A percentile compares a stretch with the other conserved stretches of the same genome.
Conservation (phyloP, 768 basidiomycete genomes). For the Mycena vitilis region DNA sequence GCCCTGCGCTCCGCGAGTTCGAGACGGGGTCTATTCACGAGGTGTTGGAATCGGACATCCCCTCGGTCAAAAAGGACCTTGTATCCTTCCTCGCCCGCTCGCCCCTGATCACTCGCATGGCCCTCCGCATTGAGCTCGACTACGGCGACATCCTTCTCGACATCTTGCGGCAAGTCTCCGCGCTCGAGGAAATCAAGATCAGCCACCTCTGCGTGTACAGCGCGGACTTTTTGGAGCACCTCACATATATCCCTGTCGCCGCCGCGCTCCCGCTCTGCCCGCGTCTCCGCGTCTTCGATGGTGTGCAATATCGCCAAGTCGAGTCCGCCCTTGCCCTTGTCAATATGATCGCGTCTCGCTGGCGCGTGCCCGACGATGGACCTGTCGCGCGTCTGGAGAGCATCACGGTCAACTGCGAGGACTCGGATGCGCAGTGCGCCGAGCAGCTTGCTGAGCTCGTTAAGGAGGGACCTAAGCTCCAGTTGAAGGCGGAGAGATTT, state of each 20-base stretch:
- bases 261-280: not conserved
- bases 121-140: not conserved
- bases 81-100: not conserved
- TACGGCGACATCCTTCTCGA: not conserved
- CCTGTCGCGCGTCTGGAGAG: conserved; percentile 6
- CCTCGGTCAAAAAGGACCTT: not conserved
- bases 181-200: not conserved
- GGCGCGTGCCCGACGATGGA: conserved; percentile 4
- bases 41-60: not conserved
- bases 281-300: not conserved
- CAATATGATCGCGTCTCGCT: conserved; percentile 7
- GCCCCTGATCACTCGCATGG: not conserved
- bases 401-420: not conserved
- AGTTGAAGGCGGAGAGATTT: not conserved
- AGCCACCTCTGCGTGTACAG: not conserved
- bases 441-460: not conserved
- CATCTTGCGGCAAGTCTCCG: not conserved
- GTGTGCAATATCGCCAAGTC: not conserved
- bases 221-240: conserved; percentile 9
- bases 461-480: conserved; percentile 5
- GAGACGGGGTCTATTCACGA: not conserved
- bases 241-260: not conserved
- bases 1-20: conserved; percentile 2
- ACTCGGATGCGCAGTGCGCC: not conserved
- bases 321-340: not conserved